Percentiles rank a stretch among this genome's conserved stretches.
phyloP scores from a whole-genome alignment of 1,284 basidiomycete species.

The Cutaneotrichosporon arboriforme region DNA sequence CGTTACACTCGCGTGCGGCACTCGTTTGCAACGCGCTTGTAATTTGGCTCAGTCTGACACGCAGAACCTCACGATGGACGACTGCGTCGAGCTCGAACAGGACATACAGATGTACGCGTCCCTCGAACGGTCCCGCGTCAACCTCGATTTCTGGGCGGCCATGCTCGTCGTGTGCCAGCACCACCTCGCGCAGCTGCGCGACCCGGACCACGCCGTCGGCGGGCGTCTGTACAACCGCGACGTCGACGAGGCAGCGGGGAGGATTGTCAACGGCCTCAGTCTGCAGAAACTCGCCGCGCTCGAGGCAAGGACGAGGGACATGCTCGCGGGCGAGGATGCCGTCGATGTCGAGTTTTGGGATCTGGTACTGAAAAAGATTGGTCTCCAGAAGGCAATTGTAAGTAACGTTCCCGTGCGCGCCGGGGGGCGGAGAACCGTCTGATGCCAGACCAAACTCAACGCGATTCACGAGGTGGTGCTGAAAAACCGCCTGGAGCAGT shows the following conservation, averaged over 20 bases:
- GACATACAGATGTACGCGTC: conserved; percentile 90
- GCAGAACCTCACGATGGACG: conserved; percentile 76
- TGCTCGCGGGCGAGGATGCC: conserved; percentile 84
- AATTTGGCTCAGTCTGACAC: no score
- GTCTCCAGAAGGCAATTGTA: conserved; percentile 99
- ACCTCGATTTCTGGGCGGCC: conserved; percentile 96
- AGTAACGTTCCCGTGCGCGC: conserved; percentile 13
- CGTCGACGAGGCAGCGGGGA: conserved; percentile 35
- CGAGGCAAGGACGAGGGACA: conserved; percentile 79
- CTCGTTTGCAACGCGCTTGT: no score
- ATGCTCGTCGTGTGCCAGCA: conserved; percentile 97
- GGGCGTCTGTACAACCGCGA: conserved; percentile 35
- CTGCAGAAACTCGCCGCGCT: conserved; percentile 75
- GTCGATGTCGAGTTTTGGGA: conserved; percentile 99
- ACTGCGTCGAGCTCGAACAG: conserved; percentile 87
- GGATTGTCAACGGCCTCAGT: conserved; percentile 49
- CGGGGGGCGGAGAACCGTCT: conserved; percentile 10
- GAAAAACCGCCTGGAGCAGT: conserved; percentile 87
- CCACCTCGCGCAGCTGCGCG: conserved; percentile 69
- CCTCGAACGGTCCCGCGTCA: conserved; percentile 75
- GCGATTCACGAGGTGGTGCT: conserved; percentile 92
- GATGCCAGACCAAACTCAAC: conserved; percentile 75
- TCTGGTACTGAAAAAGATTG: conserved; percentile 75
- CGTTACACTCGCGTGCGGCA: conserved; percentile 37
- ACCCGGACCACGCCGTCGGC: conserved; percentile 46